phyloP scores from a whole-genome alignment of 139 green algal species.

The Tetraselmis chui region DNA sequence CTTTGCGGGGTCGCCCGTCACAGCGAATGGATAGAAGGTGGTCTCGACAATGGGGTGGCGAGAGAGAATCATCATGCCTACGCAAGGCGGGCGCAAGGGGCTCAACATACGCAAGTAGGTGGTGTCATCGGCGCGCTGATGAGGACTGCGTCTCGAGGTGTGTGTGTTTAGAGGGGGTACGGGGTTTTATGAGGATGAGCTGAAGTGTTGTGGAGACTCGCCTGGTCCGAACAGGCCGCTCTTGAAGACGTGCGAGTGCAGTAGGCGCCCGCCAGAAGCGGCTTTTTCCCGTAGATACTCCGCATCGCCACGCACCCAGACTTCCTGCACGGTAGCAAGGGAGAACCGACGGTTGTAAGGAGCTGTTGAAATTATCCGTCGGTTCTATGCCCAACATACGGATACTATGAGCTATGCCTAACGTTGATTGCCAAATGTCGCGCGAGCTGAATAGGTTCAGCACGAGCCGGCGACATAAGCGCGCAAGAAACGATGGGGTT shows the following conservation, averaged over 20 bases:
- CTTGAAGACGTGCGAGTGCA: background rate
- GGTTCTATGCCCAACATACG: background rate
- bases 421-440: background rate
- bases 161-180: background rate
- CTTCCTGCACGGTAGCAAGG: background rate
- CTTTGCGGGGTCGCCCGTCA: background rate
- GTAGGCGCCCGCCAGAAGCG: background rate
- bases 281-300: background rate
- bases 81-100: background rate
- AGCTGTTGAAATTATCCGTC: too few species aligned
- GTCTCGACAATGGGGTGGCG: background rate
- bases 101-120: background rate
- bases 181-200: background rate
- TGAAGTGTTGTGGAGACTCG: background rate
- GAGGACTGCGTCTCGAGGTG: background rate
- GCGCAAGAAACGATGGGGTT: background rate
- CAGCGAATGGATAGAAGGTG: background rate
- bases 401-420: background rate
- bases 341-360: background rate
- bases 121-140: background rate
- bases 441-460: too few species aligned
- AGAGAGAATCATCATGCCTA: background rate
- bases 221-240: background rate
- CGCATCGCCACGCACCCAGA: background rate
- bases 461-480: background rate